Percentiles rank a stretch among this genome's conserved stretches.
These are phyloP conservation scores for Nannochloropsis salina DNA, from an alignment of 108 stramenopile genomes.

Conservation along the genomic window DNA sequence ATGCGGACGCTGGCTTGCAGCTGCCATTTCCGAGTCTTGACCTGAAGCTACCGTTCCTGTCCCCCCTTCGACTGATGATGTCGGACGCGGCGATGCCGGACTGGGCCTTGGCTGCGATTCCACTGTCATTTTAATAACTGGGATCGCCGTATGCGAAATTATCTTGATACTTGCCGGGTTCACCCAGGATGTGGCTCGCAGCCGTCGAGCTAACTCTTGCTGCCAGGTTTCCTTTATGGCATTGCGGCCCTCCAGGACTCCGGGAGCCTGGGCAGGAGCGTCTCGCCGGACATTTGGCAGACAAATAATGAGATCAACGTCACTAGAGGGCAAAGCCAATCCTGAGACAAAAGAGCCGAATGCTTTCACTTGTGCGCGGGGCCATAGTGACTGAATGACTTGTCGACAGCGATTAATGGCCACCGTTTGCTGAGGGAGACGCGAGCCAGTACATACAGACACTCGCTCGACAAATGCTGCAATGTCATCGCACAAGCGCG, in stretches of 20 bases:
- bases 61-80: not conserved
- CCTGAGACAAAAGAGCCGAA: constrained; percentile 77
- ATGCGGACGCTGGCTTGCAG: not conserved
- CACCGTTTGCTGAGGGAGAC: constrained; percentile 18
- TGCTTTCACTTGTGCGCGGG: constrained; percentile 53
- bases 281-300: constrained; percentile 79
- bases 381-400: constrained; percentile 55
- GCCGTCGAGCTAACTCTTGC: constrained; percentile 73
- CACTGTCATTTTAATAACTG: constrained; percentile 54
- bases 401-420: constrained; percentile 29
- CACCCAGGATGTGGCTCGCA: constrained; percentile 62
- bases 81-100: not conserved
- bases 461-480: constrained; percentile 32
- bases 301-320: constrained; percentile 85
- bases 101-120: not conserved
- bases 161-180: constrained; percentile 50
- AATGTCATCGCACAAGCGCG: constrained; percentile 43
- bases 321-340: constrained; percentile 73
- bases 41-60: not conserved
- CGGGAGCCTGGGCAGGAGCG: constrained; percentile 75
- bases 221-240: constrained; percentile 86
- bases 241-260: constrained; percentile 84
- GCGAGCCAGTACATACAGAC: not conserved
- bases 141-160: constrained; percentile 53
- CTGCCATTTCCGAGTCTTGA: too few species aligned